phyloP scores from a whole-genome alignment of 352 stramenopile species.

The Phytopythium ostracodes region DNA sequence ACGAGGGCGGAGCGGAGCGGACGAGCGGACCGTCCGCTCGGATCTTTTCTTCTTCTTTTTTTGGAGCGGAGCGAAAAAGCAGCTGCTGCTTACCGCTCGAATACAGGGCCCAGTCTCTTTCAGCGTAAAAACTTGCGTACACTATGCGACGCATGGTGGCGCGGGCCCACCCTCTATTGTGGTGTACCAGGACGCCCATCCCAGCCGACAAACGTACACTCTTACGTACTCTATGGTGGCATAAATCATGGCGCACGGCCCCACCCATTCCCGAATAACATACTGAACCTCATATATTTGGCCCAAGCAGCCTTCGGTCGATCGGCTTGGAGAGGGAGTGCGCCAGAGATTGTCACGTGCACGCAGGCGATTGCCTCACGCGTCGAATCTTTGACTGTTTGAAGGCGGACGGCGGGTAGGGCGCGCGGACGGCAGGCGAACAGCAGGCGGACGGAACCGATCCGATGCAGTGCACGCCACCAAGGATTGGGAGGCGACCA shows the following conservation, averaged over 20 bases:
- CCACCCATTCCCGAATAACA: background rate
- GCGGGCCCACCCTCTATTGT: background rate
- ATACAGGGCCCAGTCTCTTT: background rate
- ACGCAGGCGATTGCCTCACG: background rate
- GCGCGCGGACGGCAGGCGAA: background rate
- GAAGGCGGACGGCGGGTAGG: background rate
- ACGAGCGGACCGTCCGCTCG: background rate
- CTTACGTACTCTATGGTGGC: slow-evolving; percentile 5
- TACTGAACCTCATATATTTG: background rate
- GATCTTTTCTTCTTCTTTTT: slow-evolving; percentile 3
- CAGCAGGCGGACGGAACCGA: background rate
- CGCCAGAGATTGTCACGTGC: background rate
- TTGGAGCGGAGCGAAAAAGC: background rate
- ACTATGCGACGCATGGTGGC: background rate
- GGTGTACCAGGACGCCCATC: too few relatives aligned
- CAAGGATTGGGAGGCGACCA: background rate
- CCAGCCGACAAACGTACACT: background rate
- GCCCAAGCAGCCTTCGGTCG: background rate
- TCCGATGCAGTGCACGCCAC: background rate
- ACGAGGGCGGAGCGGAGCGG: background rate
- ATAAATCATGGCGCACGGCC: slow-evolving; percentile 6
- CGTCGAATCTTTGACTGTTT: background rate
- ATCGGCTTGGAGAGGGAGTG: slow-evolving; percentile 3
- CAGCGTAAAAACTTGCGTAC: background rate
- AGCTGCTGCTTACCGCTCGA: background rate